These are phyloP conservation scores for Taxawa tesnikishii DNA, from an alignment of 2,329 filamentous ascomycete genomes.

Conservation along the genomic window DNA sequence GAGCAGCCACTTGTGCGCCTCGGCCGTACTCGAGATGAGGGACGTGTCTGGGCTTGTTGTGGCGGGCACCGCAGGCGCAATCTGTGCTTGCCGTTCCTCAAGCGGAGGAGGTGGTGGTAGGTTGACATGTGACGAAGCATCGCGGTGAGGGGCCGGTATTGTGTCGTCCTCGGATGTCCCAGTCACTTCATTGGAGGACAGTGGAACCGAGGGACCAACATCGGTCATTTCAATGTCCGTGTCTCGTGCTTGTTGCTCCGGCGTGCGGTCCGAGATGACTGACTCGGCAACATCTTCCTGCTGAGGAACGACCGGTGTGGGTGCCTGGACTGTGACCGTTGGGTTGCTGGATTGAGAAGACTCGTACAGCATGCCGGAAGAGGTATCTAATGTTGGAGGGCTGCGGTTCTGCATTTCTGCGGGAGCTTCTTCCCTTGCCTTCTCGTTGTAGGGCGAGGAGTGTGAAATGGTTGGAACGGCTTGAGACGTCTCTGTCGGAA, in stretches of 20 bases:
- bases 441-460: slow-evolving; percentile 3
- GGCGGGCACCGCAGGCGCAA: slow-evolving; percentile 5
- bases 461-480: slow-evolving; percentile 2
- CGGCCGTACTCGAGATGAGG: slow-evolving; percentile 26
- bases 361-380: no score
- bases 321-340: slow-evolving; percentile 30
- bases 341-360: slow-evolving; percentile 12
- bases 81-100: slow-evolving; percentile 26
- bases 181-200: slow-evolving; percentile 38
- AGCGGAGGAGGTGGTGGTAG: slow-evolving; percentile 46
- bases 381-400: slow-evolving; percentile 4
- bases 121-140: slow-evolving; percentile 29
- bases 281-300: slow-evolving; percentile 16
- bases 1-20: slow-evolving; percentile 58
- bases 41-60: slow-evolving; percentile 14
- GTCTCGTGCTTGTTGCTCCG: slow-evolving; percentile 35
- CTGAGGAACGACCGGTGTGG: slow-evolving; percentile 30
- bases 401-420: slow-evolving; percentile 4
- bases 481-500: slow-evolving; percentile 5
- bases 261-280: slow-evolving; percentile 38
- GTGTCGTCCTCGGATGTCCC: slow-evolving; percentile 21
- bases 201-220: slow-evolving; percentile 33
- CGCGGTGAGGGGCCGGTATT: slow-evolving; percentile 12
- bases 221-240: slow-evolving; percentile 55
- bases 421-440: slow-evolving; percentile 5